A percentile compares a stretch with the other conserved stretches of the same genome.
Evolutionary conservation across 1,284 basidiomycete genomes (phyloP).

Genomic region (Waitea zeae): DNA sequence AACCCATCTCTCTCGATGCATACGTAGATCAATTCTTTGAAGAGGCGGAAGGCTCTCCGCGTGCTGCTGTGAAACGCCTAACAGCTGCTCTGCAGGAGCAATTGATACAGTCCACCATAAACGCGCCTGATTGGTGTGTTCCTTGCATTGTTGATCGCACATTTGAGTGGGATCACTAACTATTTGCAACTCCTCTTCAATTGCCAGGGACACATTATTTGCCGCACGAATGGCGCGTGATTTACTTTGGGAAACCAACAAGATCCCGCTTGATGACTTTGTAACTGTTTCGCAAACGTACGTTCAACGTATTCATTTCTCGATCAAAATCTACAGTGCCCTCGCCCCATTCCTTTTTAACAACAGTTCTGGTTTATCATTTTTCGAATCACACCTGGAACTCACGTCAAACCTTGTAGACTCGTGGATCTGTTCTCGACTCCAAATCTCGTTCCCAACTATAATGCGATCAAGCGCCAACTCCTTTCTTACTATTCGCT

Average conservation of each 20-base stretch:
- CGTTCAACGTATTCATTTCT: too few species aligned
- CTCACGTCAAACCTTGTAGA: slow-evolving; percentile 15
- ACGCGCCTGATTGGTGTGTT: slow-evolving; percentile 79
- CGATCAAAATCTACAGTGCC: too few species aligned
- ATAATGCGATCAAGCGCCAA: slow-evolving; percentile 43
- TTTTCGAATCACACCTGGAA: neutral
- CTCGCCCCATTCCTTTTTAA: too few species aligned
- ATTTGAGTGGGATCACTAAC: slow-evolving; percentile 1
- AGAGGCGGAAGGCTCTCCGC: slow-evolving; percentile 44
- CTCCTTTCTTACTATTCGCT: slow-evolving; percentile 78
- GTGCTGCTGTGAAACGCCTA: slow-evolving; percentile 75
- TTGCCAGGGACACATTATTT: slow-evolving; percentile 65
- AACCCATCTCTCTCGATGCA: slow-evolving; percentile 57
- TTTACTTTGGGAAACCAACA: slow-evolving; percentile 68
- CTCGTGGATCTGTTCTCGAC: slow-evolving; percentile 76
- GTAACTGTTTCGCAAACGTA: slow-evolving; percentile 81
- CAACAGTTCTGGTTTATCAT: slow-evolving; percentile 6
- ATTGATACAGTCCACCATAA: slow-evolving; percentile 67
- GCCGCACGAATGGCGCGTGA: slow-evolving; percentile 81
- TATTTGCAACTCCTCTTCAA: too few species aligned
- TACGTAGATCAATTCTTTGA: slow-evolving; percentile 71
- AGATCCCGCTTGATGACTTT: slow-evolving; percentile 65
- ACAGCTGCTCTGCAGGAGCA: slow-evolving; percentile 59
- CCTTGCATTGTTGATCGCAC: neutral
- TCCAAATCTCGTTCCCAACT: slow-evolving; percentile 38